Percentiles rank a stretch among this genome's conserved stretches.
Evolutionary conservation across 345 rosid species (phyloP).

Genomic region (Camelina laxa): DNA sequence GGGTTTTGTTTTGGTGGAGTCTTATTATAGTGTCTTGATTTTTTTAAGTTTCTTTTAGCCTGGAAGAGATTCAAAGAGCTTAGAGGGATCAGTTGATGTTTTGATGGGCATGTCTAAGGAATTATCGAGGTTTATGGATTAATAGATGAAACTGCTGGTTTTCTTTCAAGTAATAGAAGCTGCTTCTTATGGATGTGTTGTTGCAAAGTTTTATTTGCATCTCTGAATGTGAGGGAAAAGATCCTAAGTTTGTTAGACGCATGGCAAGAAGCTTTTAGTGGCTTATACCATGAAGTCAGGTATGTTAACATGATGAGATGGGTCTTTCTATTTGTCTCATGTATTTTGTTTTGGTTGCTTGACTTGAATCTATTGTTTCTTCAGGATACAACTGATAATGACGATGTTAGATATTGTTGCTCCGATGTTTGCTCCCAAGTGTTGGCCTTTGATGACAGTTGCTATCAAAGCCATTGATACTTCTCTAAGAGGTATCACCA

Average conservation of each 20-base stretch:
- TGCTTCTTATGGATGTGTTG: neutral
- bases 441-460: slow-evolving; percentile 92
- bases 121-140: slow-evolving; percentile 58
- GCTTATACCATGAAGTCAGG: too few relatives aligned
- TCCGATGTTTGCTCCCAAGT: slow-evolving; percentile 86
- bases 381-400: slow-evolving; percentile 92
- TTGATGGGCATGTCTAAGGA: slow-evolving; percentile 75
- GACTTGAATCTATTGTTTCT: slow-evolving; percentile 15
- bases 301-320: too few relatives aligned
- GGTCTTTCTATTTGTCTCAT: neutral
- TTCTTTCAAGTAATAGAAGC: slow-evolving; percentile 28
- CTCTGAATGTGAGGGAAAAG: too few relatives aligned
- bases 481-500: slow-evolving; percentile 73
- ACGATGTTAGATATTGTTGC: slow-evolving; percentile 90
- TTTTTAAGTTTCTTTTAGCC: slow-evolving; percentile 48
- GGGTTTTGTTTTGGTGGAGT: slow-evolving; percentile 2
- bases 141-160: slow-evolving; percentile 1
- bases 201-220: too few relatives aligned
- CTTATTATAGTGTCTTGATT: neutral
- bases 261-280: slow-evolving; percentile 26
- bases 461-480: slow-evolving; percentile 88
- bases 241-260: too few relatives aligned
- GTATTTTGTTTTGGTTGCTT: slow-evolving; percentile 3
- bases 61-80: slow-evolving; percentile 78
- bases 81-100: slow-evolving; percentile 64